phyloP scores from a whole-genome alignment of 345 rosid species.

The Aquilaria malaccensis region DNA sequence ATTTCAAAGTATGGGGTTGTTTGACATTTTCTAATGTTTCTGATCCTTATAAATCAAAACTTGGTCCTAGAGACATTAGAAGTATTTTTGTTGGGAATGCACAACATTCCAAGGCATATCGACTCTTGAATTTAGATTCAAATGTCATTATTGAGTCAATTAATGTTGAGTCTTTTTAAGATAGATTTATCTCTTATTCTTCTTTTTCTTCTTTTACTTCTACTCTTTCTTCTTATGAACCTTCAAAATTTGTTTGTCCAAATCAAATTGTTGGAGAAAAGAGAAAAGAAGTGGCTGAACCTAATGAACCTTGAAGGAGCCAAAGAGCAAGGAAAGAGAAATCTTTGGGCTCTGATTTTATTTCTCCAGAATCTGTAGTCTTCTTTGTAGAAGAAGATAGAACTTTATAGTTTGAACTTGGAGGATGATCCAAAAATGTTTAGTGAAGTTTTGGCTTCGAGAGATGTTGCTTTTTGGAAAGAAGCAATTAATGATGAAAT shows the following conservation, averaged over 20 bases:
- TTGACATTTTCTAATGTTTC: too few species aligned
- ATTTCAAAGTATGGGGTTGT: too few species aligned
- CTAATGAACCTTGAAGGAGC: background rate
- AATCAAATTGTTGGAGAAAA: too few species aligned
- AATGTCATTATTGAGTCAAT: background rate
- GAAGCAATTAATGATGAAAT: background rate
- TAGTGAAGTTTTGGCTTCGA: background rate
- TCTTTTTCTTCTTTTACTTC: too few species aligned
- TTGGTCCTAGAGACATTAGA: background rate
- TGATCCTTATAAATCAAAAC: too few species aligned
- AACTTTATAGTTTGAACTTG: background rate
- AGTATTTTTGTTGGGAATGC: background rate
- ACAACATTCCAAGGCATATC: background rate
- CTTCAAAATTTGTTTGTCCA: too few species aligned
- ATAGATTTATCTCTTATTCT: background rate
- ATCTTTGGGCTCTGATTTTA: background rate
- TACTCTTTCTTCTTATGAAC: too few species aligned
- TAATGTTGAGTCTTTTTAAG: background rate
- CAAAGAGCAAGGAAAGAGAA: background rate
- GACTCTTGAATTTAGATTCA: background rate
- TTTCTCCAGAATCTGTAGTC: background rate
- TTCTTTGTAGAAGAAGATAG: background rate
- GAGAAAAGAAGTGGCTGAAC: too few species aligned
- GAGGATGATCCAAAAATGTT: background rate
- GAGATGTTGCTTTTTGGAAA: background rate